Conservation (phyloP, 75 land plant genomes). For the Cupressus sempervirens region DNA sequence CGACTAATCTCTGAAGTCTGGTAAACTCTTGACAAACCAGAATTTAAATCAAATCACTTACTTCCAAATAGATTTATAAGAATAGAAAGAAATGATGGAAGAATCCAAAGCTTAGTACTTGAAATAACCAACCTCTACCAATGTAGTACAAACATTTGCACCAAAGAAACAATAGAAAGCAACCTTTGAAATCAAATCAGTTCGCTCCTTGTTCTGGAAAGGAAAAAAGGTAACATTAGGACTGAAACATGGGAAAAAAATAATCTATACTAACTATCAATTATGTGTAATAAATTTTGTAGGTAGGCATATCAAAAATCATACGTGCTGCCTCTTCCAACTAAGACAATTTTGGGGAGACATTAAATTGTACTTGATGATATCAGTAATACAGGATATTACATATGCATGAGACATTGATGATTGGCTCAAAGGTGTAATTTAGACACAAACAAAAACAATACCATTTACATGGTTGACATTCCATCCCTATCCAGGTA, state of each 20-base stretch:
- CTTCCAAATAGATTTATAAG: not conserved
- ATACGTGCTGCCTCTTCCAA: not conserved
- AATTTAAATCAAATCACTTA: constrained; percentile 2
- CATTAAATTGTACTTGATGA: not conserved
- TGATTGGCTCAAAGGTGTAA: not conserved
- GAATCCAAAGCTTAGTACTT: not conserved
- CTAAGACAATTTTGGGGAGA: not conserved
- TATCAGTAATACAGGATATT: not conserved
- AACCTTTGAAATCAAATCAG: constrained; percentile 69
- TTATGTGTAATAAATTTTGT: not conserved
- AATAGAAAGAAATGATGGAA: not conserved
- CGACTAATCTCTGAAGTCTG: constrained; percentile 47
- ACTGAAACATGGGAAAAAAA: not conserved
- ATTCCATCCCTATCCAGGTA: not conserved
- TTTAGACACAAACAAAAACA: not conserved
- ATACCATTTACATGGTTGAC: not conserved
- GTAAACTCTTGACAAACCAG: not conserved
- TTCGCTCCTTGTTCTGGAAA: constrained; percentile 76
- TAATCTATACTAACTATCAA: not conserved
- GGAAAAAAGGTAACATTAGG: not conserved
- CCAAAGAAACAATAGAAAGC: constrained; percentile 93
- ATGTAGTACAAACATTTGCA: constrained; percentile 40
- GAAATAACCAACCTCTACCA: constrained; percentile 56
- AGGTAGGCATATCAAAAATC: not conserved
- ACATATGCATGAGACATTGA: not conserved